These are phyloP conservation scores for Ilex paraguariensis DNA, from an alignment of 305 asterid species.

Conservation along the genomic window DNA sequence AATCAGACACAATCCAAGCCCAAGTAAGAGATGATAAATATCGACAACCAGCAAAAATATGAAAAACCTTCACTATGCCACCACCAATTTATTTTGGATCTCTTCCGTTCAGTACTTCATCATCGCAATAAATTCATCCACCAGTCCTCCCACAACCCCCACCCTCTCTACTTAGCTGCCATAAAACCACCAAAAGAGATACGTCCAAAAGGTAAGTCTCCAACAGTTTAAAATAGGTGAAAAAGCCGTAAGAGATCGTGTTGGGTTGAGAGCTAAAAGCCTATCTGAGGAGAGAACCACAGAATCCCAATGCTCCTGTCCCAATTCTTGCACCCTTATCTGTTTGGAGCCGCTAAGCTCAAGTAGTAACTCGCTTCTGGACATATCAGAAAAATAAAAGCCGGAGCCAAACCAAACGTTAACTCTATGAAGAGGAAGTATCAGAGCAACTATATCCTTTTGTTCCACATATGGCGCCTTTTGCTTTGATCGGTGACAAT, in stretches of 20 bases:
- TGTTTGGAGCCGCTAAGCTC: slow-evolving; percentile 48
- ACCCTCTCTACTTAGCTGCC: background rate
- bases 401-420: background rate
- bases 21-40: too few relatives aligned
- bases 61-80: too few relatives aligned
- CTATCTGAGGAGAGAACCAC: slow-evolving; percentile 15
- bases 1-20: too few relatives aligned
- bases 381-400: slow-evolving; percentile 1
- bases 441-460: background rate
- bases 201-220: slow-evolving; percentile 27
- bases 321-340: slow-evolving; percentile 45
- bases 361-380: slow-evolving; percentile 10
- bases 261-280: slow-evolving; percentile 16
- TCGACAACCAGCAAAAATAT: too few relatives aligned
- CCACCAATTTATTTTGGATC: too few relatives aligned
- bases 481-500: slow-evolving; percentile 26
- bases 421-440: background rate
- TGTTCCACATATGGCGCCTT: slow-evolving; percentile 34
- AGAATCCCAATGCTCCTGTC: slow-evolving; percentile 83
- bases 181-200: background rate
- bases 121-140: too few relatives aligned
- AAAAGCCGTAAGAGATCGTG: slow-evolving; percentile 39
- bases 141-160: background rate
- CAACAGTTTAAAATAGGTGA: slow-evolving; percentile 12
- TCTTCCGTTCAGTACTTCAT: too few relatives aligned